Percentiles rank a stretch among this genome's conserved stretches.
Conservation (phyloP, 2,329 filamentous ascomycete genomes). For the Aschersonia sp. region DNA sequence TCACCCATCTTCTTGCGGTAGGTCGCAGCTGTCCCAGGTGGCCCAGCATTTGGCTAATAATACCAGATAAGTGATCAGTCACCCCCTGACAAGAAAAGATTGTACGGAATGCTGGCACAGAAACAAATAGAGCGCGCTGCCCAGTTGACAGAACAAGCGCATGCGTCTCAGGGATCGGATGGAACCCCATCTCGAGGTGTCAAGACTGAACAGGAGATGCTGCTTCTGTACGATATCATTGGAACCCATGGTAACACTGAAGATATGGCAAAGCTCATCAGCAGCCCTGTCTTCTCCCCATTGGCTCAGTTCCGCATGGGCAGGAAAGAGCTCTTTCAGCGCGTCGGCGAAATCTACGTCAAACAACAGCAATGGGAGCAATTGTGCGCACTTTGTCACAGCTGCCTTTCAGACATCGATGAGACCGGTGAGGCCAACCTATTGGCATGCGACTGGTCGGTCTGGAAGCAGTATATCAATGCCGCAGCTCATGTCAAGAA, state of each 20-base stretch:
- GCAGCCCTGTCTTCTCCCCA: conserved; percentile 25
- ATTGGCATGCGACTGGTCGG: conserved; percentile 28
- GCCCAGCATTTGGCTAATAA: not conserved
- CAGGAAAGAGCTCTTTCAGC: conserved; percentile 31
- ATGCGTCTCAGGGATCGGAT: conserved; percentile 6
- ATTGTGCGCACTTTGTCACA: conserved; percentile 27
- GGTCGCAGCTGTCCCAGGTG: conserved; percentile 7
- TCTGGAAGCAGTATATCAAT: conserved; percentile 24
- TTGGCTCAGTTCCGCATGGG: conserved; percentile 28
- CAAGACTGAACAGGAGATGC: conserved; percentile 33
- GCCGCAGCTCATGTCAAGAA: conserved; percentile 20
- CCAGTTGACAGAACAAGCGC: conserved; percentile 24
- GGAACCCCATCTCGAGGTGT: conserved; percentile 16
- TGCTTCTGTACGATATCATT: conserved; percentile 33
- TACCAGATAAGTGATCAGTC: conserved; percentile 29
- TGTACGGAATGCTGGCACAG: conserved; percentile 35
- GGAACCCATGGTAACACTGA: conserved; percentile 25
- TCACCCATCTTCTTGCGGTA: conserved; percentile 39
- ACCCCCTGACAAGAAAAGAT: conserved; percentile 30
- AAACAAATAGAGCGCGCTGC: conserved; percentile 37
- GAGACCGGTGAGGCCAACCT: conserved; percentile 22
- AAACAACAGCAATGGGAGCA: conserved; percentile 23
- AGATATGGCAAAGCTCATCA: conserved; percentile 24
- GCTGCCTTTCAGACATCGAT: conserved; percentile 24
- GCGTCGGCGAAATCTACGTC: conserved; percentile 23